A percentile compares a stretch with the other conserved stretches of the same genome.
These are phyloP conservation scores for Blastobotrys mokoenaii DNA, from an alignment of 805 yeast species.

Conservation along the genomic window DNA sequence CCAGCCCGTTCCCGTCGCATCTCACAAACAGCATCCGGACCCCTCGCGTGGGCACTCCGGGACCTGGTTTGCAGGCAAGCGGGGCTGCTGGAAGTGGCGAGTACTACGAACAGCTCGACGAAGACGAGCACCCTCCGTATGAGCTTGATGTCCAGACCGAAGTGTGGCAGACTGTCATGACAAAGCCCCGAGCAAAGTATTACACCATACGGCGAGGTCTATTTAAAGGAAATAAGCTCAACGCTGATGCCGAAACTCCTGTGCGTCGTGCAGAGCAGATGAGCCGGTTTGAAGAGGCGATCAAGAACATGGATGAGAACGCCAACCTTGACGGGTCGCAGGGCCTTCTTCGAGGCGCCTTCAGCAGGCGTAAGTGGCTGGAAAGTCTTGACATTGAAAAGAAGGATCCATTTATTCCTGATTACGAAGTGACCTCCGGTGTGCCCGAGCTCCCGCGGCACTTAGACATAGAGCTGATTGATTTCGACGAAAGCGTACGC, in stretches of 20 bases:
- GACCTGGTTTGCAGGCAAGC: not conserved
- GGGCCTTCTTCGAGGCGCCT: conserved; percentile 3
- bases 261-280: conserved; percentile 58
- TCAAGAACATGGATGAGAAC: conserved; percentile 15
- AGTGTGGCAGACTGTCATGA: conserved; percentile 77
- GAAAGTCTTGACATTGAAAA: conserved; percentile 24
- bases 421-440: conserved; percentile 78
- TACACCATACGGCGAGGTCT: conserved; percentile 60
- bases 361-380: conserved; percentile 16
- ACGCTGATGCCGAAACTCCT: conserved; percentile 61
- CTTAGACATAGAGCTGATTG: conserved; percentile 31
- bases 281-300: conserved; percentile 39
- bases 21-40: too few species aligned
- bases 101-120: not conserved
- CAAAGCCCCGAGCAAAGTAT: conserved; percentile 68
- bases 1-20: too few species aligned
- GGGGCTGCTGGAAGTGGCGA: not conserved
- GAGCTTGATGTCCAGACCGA: conserved; percentile 61
- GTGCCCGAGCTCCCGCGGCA: conserved; percentile 49
- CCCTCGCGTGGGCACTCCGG: conserved; percentile 1
- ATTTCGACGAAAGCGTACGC: conserved; percentile 39
- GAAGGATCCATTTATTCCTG: conserved; percentile 36
- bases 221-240: conserved; percentile 52
- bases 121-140: conserved; percentile 20
- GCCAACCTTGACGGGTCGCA: not conserved